Evolutionary conservation across 208 protist species (phyloP).

Genomic region (Phytomonas sp.): DNA sequence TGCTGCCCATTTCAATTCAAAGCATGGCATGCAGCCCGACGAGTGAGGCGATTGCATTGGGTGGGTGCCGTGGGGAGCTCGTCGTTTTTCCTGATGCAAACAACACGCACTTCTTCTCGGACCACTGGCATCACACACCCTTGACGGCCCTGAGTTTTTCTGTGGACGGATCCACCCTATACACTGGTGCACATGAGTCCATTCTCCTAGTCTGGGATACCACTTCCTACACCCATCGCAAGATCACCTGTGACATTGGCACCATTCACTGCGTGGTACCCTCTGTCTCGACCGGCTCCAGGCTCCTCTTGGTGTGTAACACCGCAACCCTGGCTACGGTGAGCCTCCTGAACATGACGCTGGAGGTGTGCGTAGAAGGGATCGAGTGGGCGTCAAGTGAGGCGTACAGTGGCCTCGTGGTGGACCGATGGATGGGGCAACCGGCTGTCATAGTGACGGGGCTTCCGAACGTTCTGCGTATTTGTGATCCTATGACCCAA

Average conservation of each 20-base stretch:
- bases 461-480: slow-evolving; percentile 66
- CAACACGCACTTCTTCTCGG: slow-evolving; percentile 63
- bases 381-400: slow-evolving; percentile 74
- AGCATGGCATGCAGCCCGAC: slow-evolving; percentile 52
- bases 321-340: slow-evolving; percentile 58
- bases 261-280: slow-evolving; percentile 33
- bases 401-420: slow-evolving; percentile 55
- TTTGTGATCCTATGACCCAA: slow-evolving; percentile 82
- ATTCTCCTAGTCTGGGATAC: slow-evolving; percentile 33
- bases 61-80: slow-evolving; percentile 68
- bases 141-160: slow-evolving; percentile 63
- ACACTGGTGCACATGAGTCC: slow-evolving; percentile 57
- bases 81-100: slow-evolving; percentile 48
- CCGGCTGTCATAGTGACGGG: slow-evolving; percentile 71
- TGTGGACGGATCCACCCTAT: slow-evolving; percentile 64
- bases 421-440: slow-evolving; percentile 66
- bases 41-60: slow-evolving; percentile 39
- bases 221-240: slow-evolving; percentile 29
- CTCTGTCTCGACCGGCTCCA: slow-evolving; percentile 21
- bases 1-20: slow-evolving; percentile 39
- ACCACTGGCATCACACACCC: slow-evolving; percentile 88
- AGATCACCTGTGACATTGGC: slow-evolving; percentile 35
- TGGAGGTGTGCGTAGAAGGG: slow-evolving; percentile 52
- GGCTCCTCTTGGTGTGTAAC: slow-evolving; percentile 58
- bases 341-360: slow-evolving; percentile 57